Base-by-base conservation (phyloP, 345 rosid species). In the Clarkia xantiana region DNA sequence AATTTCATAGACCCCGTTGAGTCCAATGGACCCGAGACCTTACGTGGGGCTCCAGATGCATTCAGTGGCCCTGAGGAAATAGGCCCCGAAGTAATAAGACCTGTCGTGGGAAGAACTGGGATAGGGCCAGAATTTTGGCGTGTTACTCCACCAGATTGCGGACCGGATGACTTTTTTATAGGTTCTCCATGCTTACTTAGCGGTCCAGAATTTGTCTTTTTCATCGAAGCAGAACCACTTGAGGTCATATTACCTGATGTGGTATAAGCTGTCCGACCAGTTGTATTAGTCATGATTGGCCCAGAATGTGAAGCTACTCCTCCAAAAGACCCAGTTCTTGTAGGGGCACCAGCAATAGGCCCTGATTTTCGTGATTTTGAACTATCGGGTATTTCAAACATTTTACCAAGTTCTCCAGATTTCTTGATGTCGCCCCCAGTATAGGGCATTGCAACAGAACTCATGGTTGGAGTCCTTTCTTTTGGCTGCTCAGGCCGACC, bases 71-170 rank as follows among this genome's bases (percentile, higher is more conserved):
- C 95, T 0, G 95, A 85, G 36, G 82, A 76, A 41, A 85, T 82
- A 40, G 95, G 94, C 57, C 97, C 95, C 11, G 97, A 89, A 20
- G 97, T 89, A 48, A 89, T 89, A 49, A 89, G 88, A 54, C 95
- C 97, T 56, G 97, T 89, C 0, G 95, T 63, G 39, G 91, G 97
- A 44, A 89, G 90, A 55, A 76, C 78, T 57, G 86, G 85, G 51
- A 91, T 71, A 47, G 96, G 86, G 22, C 98, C 98, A 2, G 98
- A 91, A 52, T 87, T 78, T 62, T 91, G 96, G 42, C 96, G 84
- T 12, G 98, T 84, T n/a, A 67, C 83, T 56, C 89, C 94, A 57
- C 88, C 95, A 41, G 95, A 82, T 55, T 80, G 97, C 45, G 97
- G 95, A 40, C 97, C 97, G 4, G 97, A 85, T 42, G 86, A 74